Evolutionary conservation across 441 rosid genomes (phyloP).

Genomic region (Monsonia emarginata): DNA sequence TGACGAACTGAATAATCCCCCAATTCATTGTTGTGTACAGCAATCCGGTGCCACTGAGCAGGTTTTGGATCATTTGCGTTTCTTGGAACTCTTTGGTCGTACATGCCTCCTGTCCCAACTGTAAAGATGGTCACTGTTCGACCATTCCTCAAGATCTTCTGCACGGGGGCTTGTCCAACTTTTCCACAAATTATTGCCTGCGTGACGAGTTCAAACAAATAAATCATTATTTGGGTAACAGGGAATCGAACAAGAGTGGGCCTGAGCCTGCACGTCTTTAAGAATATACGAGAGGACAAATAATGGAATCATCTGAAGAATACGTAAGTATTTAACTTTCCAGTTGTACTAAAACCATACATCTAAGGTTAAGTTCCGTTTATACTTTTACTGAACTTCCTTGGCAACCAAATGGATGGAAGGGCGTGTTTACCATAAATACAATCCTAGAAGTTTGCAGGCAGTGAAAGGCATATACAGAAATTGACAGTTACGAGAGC

Average conservation of each 20-base stretch:
- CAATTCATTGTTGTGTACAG: slow-evolving; percentile 65
- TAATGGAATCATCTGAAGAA: not conserved
- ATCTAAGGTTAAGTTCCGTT: not conserved
- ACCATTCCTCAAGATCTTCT: slow-evolving; percentile 86
- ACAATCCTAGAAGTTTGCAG: not conserved
- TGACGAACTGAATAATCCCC: slow-evolving; percentile 79
- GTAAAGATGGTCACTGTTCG: slow-evolving; percentile 72
- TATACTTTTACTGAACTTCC: not conserved
- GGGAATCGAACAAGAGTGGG: not conserved
- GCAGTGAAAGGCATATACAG: no score
- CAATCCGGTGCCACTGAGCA: slow-evolving; percentile 94
- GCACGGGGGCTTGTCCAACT: slow-evolving; percentile 76
- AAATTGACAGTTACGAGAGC: not conserved
- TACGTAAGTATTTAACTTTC: no score
- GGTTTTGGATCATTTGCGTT: slow-evolving; percentile 53
- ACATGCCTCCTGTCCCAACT: slow-evolving; percentile 87
- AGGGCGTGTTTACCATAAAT: not conserved
- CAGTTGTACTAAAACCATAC: no score
- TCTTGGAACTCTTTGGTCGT: slow-evolving; percentile 62
- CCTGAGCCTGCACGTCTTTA: not conserved
- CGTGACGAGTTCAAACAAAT: not conserved
- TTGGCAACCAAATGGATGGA: not conserved
- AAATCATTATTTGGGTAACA: not conserved
- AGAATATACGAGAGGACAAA: not conserved
- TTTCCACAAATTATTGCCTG: slow-evolving; percentile 87